Evolutionary conservation across 345 rosid genomes (phyloP).

Genomic region (Salix arbutifolia): DNA sequence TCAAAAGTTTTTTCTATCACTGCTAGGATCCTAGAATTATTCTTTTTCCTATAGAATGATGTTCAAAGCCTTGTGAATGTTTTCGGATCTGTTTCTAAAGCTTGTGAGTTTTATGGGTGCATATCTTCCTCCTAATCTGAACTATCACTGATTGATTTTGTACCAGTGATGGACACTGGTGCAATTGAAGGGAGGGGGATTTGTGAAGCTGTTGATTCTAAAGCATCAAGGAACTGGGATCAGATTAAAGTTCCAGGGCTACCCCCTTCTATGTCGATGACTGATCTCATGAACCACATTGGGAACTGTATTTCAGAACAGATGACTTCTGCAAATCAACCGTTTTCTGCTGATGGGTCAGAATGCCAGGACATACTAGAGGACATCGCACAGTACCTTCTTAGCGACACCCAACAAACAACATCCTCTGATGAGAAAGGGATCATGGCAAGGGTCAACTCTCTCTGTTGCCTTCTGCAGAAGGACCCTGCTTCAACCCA

Average conservation of each 20-base stretch:
- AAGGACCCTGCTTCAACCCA: conserved; percentile 50
- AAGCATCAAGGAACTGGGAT: conserved; percentile 56
- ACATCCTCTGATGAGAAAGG: conserved; percentile 79
- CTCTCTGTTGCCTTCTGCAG: conserved; percentile 91
- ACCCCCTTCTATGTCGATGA: conserved; percentile 82
- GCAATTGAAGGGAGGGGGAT: conserved; percentile 57
- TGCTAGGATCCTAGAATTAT: background rate
- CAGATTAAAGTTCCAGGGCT: conserved; percentile 86
- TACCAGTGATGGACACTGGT: conserved; percentile 53
- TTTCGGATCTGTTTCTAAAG: background rate
- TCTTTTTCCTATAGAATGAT: background rate
- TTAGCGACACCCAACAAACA: conserved; percentile 68
- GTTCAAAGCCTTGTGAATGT: background rate
- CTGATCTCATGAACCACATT: conserved; percentile 74
- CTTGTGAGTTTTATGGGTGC: background rate
- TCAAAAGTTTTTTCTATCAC: background rate
- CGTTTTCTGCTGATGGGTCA: conserved; percentile 31
- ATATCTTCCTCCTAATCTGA: background rate
- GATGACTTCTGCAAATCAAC: conserved; percentile 46
- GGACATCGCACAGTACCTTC: conserved; percentile 77
- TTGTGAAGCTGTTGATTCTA: conserved; percentile 58
- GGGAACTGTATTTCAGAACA: conserved; percentile 69
- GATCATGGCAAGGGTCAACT: conserved; percentile 96
- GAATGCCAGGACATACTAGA: conserved; percentile 57
- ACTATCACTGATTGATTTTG: conserved; percentile 15